Evolutionary conservation across 139 green algal species (phyloP).

Genomic region (Tetradesmus obliquus): DNA sequence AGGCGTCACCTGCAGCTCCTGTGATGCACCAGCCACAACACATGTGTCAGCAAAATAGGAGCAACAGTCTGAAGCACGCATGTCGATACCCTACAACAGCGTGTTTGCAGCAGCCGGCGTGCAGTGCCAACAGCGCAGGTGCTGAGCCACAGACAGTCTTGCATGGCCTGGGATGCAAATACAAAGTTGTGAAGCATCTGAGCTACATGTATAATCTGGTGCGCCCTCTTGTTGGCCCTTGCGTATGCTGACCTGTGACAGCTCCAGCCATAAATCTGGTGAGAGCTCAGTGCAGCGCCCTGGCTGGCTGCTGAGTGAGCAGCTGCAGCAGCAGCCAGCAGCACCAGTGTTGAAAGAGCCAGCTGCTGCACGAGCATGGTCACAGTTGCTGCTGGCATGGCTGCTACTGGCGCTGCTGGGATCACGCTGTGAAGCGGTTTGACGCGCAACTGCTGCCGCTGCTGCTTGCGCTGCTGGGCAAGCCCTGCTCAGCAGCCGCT

Average conservation of each 20-base stretch:
- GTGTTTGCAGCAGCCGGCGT: too few species aligned
- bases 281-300: not conserved
- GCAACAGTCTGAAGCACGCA: too few species aligned
- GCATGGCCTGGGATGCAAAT: too few species aligned
- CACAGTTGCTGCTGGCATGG: not conserved
- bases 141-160: too few species aligned
- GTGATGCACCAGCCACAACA: not conserved
- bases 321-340: not conserved
- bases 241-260: not conserved
- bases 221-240: not conserved
- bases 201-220: too few species aligned
- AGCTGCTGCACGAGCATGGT: not conserved
- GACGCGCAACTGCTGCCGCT: not conserved
- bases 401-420: not conserved
- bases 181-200: too few species aligned
- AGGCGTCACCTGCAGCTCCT: not conserved
- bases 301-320: not conserved
- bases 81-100: too few species aligned
- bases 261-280: not conserved
- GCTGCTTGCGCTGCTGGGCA: not conserved
- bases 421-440: not conserved
- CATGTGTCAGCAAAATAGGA: too few species aligned
- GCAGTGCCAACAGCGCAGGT: too few species aligned
- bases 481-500: not conserved
- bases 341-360: not conserved